Evolutionary conservation across 2,329 filamentous ascomycete species (phyloP).

Genomic region (Epichloe sylvatica): DNA sequence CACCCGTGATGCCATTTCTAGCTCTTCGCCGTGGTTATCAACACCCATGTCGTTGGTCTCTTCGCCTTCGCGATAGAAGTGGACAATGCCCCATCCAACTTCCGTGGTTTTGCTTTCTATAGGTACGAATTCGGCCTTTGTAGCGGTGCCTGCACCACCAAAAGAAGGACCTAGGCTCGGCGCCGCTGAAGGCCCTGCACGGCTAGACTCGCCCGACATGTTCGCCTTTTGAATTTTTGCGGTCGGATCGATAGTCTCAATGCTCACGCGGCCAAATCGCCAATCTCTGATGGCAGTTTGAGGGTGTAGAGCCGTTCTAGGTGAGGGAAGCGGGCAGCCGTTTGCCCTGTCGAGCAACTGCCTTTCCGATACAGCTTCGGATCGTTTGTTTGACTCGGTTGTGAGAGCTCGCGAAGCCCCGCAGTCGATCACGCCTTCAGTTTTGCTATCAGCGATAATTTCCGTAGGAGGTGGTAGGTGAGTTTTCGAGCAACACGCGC

Average conservation of each 20-base stretch:
- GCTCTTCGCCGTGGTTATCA: slow-evolving; percentile 14
- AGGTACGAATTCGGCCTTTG: slow-evolving; percentile 67
- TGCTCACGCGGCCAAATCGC: slow-evolving; percentile 64
- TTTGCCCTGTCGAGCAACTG: slow-evolving; percentile 26
- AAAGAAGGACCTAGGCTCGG: slow-evolving; percentile 40
- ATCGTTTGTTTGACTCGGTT: slow-evolving; percentile 20
- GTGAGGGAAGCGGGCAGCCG: slow-evolving; percentile 29
- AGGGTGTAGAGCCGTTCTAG: slow-evolving; percentile 31
- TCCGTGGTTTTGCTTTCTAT: slow-evolving; percentile 61
- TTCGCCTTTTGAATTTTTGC: slow-evolving; percentile 9
- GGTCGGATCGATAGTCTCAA: slow-evolving; percentile 66
- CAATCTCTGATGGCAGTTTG: slow-evolving; percentile 50
- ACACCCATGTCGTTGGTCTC: slow-evolving; percentile 43
- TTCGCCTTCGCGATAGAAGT: slow-evolving; percentile 76
- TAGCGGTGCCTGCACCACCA: slow-evolving; percentile 53
- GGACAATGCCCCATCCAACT: slow-evolving; percentile 82
- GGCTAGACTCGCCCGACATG: slow-evolving; percentile 25
- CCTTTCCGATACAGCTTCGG: slow-evolving; percentile 25
- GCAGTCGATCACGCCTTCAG: slow-evolving; percentile 33
- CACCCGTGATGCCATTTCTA: slow-evolving; percentile 16
- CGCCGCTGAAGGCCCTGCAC: slow-evolving; percentile 34
- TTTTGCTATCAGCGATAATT: slow-evolving; percentile 4
- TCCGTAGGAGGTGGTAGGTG: too few relatives aligned
- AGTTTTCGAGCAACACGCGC: neutral
- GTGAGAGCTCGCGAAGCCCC: slow-evolving; percentile 25